Conservation (phyloP, 2,329 filamentous ascomycete species). For the Emergomyces pasteurianus region DNA sequence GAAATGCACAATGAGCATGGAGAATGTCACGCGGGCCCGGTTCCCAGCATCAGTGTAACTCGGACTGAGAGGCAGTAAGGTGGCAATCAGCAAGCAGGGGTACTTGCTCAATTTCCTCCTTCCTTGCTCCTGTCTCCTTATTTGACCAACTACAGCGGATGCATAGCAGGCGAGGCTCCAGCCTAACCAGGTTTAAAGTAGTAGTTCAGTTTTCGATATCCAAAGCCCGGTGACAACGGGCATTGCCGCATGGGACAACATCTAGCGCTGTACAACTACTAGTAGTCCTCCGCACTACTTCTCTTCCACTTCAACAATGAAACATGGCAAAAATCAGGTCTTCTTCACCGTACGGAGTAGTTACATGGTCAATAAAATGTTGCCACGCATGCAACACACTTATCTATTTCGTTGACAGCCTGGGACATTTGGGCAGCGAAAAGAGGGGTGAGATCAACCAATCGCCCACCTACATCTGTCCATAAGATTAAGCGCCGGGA, state of each 20-base stretch:
- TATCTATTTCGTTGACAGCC: background rate
- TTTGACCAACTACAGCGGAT: background rate
- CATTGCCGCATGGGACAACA: background rate
- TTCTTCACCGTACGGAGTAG: no score
- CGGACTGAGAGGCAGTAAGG: no score
- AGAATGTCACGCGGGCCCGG: background rate
- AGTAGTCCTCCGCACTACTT: background rate
- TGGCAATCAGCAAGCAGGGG: background rate
- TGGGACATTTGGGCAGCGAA: background rate
- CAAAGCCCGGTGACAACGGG: background rate
- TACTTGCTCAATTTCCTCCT: background rate
- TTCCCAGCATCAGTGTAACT: background rate
- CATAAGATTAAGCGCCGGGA: background rate
- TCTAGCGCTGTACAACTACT: no score
- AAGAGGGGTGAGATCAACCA: background rate
- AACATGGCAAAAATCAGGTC: background rate
- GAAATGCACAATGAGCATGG: background rate
- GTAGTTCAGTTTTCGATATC: background rate
- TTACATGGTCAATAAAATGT: background rate
- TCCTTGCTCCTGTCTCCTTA: background rate
- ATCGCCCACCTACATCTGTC: background rate
- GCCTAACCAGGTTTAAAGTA: background rate
- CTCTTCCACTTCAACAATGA: background rate
- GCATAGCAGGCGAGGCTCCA: background rate
- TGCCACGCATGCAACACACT: background rate